Conservation (phyloP, 1,139 yeast species). For the Lodderomyces pseudojiufengensis region DNA sequence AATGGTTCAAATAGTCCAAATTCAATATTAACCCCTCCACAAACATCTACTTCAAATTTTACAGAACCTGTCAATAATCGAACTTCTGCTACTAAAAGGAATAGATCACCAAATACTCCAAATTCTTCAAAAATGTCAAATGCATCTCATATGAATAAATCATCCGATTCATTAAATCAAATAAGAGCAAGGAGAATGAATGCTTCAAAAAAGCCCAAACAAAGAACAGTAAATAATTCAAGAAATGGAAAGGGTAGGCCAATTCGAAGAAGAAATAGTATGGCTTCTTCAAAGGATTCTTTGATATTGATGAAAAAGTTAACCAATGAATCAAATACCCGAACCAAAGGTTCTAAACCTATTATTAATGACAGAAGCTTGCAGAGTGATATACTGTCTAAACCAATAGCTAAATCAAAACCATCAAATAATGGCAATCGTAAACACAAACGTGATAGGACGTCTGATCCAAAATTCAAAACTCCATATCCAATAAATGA, state of each 20-base stretch:
- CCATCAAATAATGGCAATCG: too few relatives aligned
- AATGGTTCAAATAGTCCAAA: not conserved
- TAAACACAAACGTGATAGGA: too few relatives aligned
- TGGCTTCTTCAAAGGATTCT: slow-evolving; percentile 1
- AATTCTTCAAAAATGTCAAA: slow-evolving; percentile 1
- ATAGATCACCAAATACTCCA: slow-evolving; percentile 1
- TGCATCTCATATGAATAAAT: not conserved
- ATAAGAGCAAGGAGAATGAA: slow-evolving; percentile 2
- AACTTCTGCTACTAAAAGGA: slow-evolving; percentile 1
- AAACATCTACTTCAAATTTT: not conserved
- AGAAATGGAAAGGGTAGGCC: not conserved
- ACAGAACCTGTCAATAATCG: not conserved
- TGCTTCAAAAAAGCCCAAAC: not conserved
- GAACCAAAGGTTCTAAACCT: not conserved
- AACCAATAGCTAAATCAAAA: too few relatives aligned
- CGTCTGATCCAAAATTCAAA: not conserved
- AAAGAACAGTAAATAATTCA: not conserved
- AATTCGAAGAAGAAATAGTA: not conserved
- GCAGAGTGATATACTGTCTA: too few relatives aligned
- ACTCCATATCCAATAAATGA: slow-evolving; percentile 11
- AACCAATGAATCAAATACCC: not conserved
- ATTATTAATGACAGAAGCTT: too few relatives aligned
- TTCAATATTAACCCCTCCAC: not conserved
- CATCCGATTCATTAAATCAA: slow-evolving; percentile 1
- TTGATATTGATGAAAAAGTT: not conserved